Base-by-base conservation (phyloP, 805 yeast genomes). In the Jamesozyma spencerorum region DNA sequence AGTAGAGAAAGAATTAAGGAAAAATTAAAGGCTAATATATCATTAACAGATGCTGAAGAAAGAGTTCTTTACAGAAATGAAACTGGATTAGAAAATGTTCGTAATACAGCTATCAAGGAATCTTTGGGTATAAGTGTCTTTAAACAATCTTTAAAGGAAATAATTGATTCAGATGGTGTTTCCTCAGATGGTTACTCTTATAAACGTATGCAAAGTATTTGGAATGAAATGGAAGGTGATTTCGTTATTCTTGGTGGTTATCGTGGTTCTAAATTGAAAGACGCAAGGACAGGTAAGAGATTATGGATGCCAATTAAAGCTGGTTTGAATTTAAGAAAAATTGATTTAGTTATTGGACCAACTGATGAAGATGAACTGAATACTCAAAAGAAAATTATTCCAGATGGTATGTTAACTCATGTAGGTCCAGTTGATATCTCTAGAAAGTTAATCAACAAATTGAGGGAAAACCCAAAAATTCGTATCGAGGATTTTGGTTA, bases 231-330 rank as follows among this genome's bases (percentile, higher is more conserved):
- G 1, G 79, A 77, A 18, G 96, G 96, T 4, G 87, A 87, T 53
- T 70, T 88, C 2, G 74, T 88, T 2, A 67, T 88, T 1, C 44
- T 88, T 59, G 96, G 96, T 4, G 97, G 97, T 0, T 88, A 83
- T 60, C 68, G 97, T 51, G 97, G 97, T 2, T 76, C 86, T 34
- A 74, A 81, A 4, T 62, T 88, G 39, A 59, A 90, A 34, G 92
- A 85, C 52, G 54, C 74, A 1, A 64, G 64, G 11, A 80, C 94
- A 0, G 61, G 68, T 12, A 74, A 79, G 44, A 66, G 90, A 39
- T 73, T 83, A 1, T 88, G 97, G 97, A 75, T 87, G 31, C 96
- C 97, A 0, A 55, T 82, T 5, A 81, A 83, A 51, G 95, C 90
- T 0, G 95, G 95, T 0, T 70, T 88, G 38, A 79, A 84, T 49